Evolutionary conservation across 1,284 basidiomycete genomes (phyloP).

Genomic region (Puccinia polysora): DNA sequence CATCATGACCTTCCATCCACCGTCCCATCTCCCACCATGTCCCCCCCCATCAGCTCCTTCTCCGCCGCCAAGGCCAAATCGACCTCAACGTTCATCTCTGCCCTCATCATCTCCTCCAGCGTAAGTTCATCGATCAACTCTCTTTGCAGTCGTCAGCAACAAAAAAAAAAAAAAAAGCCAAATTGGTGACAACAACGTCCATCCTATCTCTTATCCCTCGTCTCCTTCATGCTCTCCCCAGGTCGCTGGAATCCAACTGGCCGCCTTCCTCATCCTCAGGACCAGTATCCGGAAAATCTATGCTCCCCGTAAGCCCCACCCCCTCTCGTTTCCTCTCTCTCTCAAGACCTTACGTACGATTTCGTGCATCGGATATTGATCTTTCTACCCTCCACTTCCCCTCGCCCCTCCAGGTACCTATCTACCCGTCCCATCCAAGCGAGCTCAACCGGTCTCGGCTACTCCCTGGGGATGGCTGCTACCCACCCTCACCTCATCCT

Average conservation of each 20-base stretch:
- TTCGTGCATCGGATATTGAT: neutral
- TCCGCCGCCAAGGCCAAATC: slow-evolving; percentile 26
- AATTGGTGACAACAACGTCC: neutral
- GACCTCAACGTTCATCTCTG: slow-evolving; percentile 29
- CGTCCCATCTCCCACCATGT: too few species aligned
- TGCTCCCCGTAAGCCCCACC: slow-evolving; percentile 51
- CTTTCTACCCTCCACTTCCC: neutral
- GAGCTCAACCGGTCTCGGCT: slow-evolving; percentile 52
- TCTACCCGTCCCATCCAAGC: slow-evolving; percentile 46
- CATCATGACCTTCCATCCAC: too few species aligned
- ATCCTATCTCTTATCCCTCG: neutral
- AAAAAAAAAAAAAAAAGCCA: neutral
- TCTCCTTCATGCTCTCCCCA: neutral
- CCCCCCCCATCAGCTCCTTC: slow-evolving; percentile 36
- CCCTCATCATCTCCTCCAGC: slow-evolving; percentile 20
- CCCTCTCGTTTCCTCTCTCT: slow-evolving; percentile 51
- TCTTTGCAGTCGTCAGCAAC: neutral
- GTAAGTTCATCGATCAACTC: neutral
- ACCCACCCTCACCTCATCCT: slow-evolving; percentile 51
- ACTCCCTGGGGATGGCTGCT: slow-evolving; percentile 54
- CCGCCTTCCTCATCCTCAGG: slow-evolving; percentile 53
- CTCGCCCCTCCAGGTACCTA: slow-evolving; percentile 4
- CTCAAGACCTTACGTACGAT: slow-evolving; percentile 44
- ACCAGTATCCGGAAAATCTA: slow-evolving; percentile 54
- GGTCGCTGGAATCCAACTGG: slow-evolving; percentile 51